Evolutionary conservation across 2,329 filamentous ascomycete genomes (phyloP).

Genomic region (Grosmannia huntii): DNA sequence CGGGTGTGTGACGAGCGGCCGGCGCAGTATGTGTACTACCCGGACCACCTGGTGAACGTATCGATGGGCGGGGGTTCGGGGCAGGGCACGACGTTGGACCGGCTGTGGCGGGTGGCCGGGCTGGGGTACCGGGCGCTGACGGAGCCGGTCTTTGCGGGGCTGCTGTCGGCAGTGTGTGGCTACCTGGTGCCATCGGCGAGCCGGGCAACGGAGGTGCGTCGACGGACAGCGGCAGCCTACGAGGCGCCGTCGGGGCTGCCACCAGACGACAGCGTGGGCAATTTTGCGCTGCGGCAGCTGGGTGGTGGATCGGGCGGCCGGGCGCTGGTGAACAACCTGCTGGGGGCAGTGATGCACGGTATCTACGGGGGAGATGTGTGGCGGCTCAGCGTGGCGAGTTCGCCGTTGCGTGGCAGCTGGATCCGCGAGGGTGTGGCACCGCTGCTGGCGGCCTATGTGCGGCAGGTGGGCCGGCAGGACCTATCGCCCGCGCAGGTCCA

Average conservation of each 20-base stretch:
- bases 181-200: not conserved
- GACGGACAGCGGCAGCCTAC: conserved; percentile 12
- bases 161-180: conserved; percentile 1
- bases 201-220: not conserved
- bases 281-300: conserved; percentile 46
- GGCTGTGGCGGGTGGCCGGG: not conserved
- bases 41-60: conserved; percentile 61
- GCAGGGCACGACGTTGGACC: not conserved
- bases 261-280: conserved; percentile 59
- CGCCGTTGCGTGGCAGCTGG: conserved; percentile 9
- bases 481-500: not conserved
- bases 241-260: conserved; percentile 16
- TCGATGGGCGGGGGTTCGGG: not conserved
- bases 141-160: conserved; percentile 43
- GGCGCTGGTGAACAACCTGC: conserved; percentile 53
- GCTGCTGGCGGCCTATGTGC: not conserved
- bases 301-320: conserved; percentile 23
- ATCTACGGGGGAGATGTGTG: conserved; percentile 87
- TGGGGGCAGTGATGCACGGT: conserved; percentile 69
- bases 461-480: not conserved
- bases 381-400: conserved; percentile 49
- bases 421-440: not conserved
- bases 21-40: conserved; percentile 75
- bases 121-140: conserved; percentile 23
- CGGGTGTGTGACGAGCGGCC: conserved; percentile 33